Percentiles rank a stretch among this genome's conserved stretches.
Conservation (phyloP, 225 moss, liverwort and hornwort genomes). For the Polytrichum commune region DNA sequence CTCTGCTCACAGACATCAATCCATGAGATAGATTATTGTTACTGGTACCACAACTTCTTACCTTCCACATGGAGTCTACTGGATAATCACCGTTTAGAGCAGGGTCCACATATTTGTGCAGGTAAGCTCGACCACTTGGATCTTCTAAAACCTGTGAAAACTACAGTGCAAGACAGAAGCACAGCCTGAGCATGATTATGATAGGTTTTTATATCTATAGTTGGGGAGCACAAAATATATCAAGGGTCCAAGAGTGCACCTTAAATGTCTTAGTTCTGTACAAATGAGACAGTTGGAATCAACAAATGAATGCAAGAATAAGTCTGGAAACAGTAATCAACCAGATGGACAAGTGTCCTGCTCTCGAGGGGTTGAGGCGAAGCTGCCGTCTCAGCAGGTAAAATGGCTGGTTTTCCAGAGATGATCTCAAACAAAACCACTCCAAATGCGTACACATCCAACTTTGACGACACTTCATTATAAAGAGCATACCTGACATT, state of each 20-base stretch:
- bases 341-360: constrained; percentile 40
- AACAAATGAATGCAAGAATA: not conserved
- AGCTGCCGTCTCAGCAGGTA: constrained; percentile 15
- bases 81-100: constrained; percentile 62
- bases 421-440: constrained; percentile 90
- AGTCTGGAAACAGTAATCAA: constrained; percentile 9
- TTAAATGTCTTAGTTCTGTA: not conserved
- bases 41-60: constrained; percentile 2
- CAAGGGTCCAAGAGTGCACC: too few relatives aligned
- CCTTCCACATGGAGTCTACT: constrained; percentile 79
- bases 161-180: constrained; percentile 30
- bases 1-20: too few relatives aligned
- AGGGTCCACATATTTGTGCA: constrained; percentile 63
- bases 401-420: constrained; percentile 80
- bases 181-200: too few relatives aligned
- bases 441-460: constrained; percentile 94
- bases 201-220: too few relatives aligned
- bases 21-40: too few relatives aligned
- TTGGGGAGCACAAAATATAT: too few relatives aligned
- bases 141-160: constrained; percentile 66
- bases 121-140: constrained; percentile 38
- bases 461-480: constrained; percentile 84
- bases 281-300: not conserved
- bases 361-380: constrained; percentile 3
- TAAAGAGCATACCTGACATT: constrained; percentile 82